Conservation (phyloP, 208 protist genomes). For the Willaertia magna region DNA sequence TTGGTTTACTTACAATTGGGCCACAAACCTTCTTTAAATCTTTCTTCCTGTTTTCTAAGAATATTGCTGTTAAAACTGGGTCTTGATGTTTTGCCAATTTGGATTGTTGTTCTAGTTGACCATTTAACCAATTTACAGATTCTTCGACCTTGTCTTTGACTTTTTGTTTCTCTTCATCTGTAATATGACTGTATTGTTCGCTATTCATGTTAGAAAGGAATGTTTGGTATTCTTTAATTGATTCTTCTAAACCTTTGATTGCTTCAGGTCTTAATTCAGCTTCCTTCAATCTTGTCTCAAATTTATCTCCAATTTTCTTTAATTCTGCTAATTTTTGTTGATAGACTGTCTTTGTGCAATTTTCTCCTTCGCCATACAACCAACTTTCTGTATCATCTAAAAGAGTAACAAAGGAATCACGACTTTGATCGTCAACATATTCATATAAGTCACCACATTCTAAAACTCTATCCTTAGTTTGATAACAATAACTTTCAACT, state of each 20-base stretch:
- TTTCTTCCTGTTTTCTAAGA: background rate
- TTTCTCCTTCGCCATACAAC: constrained; percentile 70
- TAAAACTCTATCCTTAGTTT: constrained; percentile 47
- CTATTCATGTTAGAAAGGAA: background rate
- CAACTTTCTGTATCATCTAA: constrained; percentile 57
- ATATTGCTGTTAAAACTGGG: background rate
- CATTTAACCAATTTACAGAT: background rate
- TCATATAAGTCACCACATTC: constrained; percentile 49
- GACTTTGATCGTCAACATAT: constrained; percentile 45
- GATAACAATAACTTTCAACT: constrained; percentile 72
- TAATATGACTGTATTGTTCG: background rate
- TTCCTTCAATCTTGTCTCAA: constrained; percentile 7
- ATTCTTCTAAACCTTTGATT: background rate
- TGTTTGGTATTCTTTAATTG: background rate
- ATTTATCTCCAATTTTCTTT: constrained; percentile 50
- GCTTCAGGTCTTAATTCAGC: background rate
- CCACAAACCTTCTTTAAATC: background rate
- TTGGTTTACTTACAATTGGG: constrained; percentile 5
- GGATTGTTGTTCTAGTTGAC: background rate
- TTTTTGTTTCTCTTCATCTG: background rate
- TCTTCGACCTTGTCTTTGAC: background rate
- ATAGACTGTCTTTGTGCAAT: constrained; percentile 50
- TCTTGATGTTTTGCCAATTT: background rate
- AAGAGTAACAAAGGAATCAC: constrained; percentile 42
- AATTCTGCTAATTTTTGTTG: constrained; percentile 48